Evolutionary conservation across 768 basidiomycete species (phyloP), one percentile per base, ranked within the genome.

Genomic region (Vishniacozyma victoriae): DNA sequence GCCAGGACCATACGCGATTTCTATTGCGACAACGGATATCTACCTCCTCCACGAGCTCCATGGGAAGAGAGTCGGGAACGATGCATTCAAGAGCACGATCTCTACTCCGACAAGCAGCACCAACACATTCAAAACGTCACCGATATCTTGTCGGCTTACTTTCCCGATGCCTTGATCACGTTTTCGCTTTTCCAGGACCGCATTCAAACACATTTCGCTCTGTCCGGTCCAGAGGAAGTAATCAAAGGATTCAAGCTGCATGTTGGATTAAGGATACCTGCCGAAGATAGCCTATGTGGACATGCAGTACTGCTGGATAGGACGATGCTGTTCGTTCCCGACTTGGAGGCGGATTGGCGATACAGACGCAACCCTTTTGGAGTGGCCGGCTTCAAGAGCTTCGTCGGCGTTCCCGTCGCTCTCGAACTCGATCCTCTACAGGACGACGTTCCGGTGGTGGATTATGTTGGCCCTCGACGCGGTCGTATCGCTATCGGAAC

Each of bases 331-430:
- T 29, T 42, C 29, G 35, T 51, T 1, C 44, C 26, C 18, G 37
- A 50, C 19, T 22, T 55, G 3, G 26, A n/a, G 22, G 14, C 4
- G 13, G 54, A 55, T 31, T 55, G 54, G 54, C 14, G 54, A 25
- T 50, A 46, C 23, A 3, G 3, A 1, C n/a, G 18, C 13, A 51
- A 51, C 33, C 49, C 49, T 5, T 51, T 41, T 39, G 49, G 27
- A 6, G 5, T 16, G 11, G 55, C 41, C 1, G 60, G 60, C 11
- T 29, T 57, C 35, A 46, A 47, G 37, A 50, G 53, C 24, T 62
- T 47, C 29, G 43, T 62, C 35, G 60, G 60, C 4, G 44, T 46
- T 18, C 16, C 44, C 1, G 54, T 62, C 9, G 46, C 50, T 4
- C 48, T 62, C 1, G 26, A 47, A 22, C n/a, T 50, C 12, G 57